Conservation (phyloP, 73 alveolate genomes). For the Paramecium octaurelia region DNA sequence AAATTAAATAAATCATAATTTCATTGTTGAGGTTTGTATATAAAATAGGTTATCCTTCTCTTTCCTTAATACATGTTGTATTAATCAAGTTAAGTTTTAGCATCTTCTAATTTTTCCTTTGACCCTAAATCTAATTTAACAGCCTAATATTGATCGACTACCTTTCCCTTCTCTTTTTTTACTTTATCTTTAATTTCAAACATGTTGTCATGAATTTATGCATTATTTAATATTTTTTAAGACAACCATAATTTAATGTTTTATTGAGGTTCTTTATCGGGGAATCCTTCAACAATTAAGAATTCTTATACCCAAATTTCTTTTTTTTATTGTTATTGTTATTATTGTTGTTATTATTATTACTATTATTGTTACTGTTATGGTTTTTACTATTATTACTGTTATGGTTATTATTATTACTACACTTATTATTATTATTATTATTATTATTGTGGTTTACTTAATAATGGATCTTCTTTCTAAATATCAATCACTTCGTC, state of each 20-base stretch:
- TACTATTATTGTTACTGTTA: not conserved
- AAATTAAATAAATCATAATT: not conserved
- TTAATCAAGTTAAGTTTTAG: not conserved
- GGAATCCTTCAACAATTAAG: not conserved
- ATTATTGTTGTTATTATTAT: not conserved
- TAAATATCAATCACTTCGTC: not conserved
- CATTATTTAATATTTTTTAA: not conserved
- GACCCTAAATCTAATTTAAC: slow-evolving; percentile 14
- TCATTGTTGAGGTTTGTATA: not conserved
- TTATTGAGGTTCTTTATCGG: not conserved
- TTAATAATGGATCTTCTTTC: not conserved
- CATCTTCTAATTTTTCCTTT: not conserved
- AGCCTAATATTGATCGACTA: not conserved
- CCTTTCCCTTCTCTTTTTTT: not conserved
- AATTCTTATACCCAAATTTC: not conserved
- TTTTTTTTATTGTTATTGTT: not conserved
- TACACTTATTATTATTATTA: not conserved
- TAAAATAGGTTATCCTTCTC: not conserved
- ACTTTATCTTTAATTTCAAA: not conserved
- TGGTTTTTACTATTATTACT: no score
- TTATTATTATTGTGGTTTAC: not conserved
- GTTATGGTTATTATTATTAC: not conserved
- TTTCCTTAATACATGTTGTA: not conserved
- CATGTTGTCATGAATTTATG: not conserved
- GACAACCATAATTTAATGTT: not conserved